phyloP scores from a whole-genome alignment of 495 filamentous ascomycete species.

The Penicillium malachiteum region DNA sequence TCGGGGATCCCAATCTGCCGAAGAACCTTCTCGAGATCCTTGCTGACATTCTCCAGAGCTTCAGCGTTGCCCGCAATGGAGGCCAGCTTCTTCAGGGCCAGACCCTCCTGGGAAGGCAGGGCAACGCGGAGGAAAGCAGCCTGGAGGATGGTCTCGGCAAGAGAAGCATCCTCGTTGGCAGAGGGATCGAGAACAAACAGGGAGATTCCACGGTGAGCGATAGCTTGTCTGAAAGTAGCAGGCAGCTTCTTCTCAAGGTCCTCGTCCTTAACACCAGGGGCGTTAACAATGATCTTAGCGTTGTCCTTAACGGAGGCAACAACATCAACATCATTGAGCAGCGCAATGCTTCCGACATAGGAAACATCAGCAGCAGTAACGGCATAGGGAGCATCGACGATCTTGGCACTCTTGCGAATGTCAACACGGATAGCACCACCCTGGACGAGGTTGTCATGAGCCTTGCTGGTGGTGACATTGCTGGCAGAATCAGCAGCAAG shows the following conservation, averaged over 20 bases:
- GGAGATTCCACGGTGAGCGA: slow-evolving; percentile 65
- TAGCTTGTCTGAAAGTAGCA: slow-evolving; percentile 58
- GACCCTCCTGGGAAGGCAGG: slow-evolving; percentile 53
- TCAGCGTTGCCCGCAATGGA: slow-evolving; percentile 54
- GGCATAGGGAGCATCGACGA: slow-evolving; percentile 78
- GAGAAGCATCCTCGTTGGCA: slow-evolving; percentile 57
- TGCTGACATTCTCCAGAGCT: slow-evolving; percentile 57
- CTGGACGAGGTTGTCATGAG: slow-evolving; percentile 81
- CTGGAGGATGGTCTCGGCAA: slow-evolving; percentile 63
- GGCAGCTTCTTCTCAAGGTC: slow-evolving; percentile 89
- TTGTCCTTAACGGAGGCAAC: slow-evolving; percentile 66
- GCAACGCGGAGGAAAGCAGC: slow-evolving; percentile 78
- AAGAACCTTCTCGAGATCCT: slow-evolving; percentile 68
- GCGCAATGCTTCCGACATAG: slow-evolving; percentile 73
- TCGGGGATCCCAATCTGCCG: slow-evolving; percentile 72
- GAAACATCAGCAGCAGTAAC: slow-evolving; percentile 75
- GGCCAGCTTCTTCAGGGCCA: slow-evolving; percentile 56
- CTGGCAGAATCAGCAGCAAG: slow-evolving; percentile 70
- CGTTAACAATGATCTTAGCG: slow-evolving; percentile 71
- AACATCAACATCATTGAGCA: slow-evolving; percentile 74
- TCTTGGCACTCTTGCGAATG: slow-evolving; percentile 77
- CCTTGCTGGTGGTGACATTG: slow-evolving; percentile 74
- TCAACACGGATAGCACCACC: slow-evolving; percentile 84
- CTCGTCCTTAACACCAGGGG: slow-evolving; percentile 77
- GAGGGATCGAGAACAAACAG: slow-evolving; percentile 72